A percentile compares a stretch with the other conserved stretches of the same genome.
These are phyloP conservation scores for Megacollybia marginata DNA, from an alignment of 768 basidiomycete genomes.

Conservation along the genomic window DNA sequence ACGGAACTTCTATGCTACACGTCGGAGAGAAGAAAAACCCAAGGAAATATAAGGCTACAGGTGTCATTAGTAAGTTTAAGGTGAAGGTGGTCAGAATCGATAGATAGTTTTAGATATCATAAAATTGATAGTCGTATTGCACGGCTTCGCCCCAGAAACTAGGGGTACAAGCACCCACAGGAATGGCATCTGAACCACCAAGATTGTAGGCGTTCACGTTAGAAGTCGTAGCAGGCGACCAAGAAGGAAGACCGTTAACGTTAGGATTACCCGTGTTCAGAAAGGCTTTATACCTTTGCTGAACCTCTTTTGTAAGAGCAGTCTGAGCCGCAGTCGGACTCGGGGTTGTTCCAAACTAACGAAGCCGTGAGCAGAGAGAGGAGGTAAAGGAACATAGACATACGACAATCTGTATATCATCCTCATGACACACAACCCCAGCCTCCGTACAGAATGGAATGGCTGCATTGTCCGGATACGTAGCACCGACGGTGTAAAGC, in stretches of 20 bases:
- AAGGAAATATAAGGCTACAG: too few species aligned
- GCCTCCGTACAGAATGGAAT: slow-evolving; percentile 47
- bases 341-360: slow-evolving; percentile 47
- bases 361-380: slow-evolving; percentile 2
- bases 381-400: slow-evolving; percentile 17
- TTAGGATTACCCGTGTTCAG: slow-evolving; percentile 58
- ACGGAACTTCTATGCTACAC: neutral
- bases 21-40: neutral
- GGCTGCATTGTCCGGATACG: slow-evolving; percentile 60
- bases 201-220: slow-evolving; percentile 53
- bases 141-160: slow-evolving; percentile 62
- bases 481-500: slow-evolving; percentile 54
- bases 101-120: slow-evolving; percentile 24
- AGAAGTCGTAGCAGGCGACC: slow-evolving; percentile 45
- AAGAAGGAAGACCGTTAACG: slow-evolving; percentile 36
- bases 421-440: slow-evolving; percentile 69
- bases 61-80: too few species aligned
- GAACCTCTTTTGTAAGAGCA: slow-evolving; percentile 57
- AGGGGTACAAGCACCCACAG: slow-evolving; percentile 53
- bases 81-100: neutral
- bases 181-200: slow-evolving; percentile 46
- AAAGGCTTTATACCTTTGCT: slow-evolving; percentile 64
- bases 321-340: slow-evolving; percentile 50
- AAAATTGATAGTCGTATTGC: slow-evolving; percentile 69
- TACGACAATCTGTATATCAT: slow-evolving; percentile 76